A percentile compares a stretch with the other conserved stretches of the same genome.
Conservation (phyloP, 129 eudicot species). For the Sambucus nigra region DNA sequence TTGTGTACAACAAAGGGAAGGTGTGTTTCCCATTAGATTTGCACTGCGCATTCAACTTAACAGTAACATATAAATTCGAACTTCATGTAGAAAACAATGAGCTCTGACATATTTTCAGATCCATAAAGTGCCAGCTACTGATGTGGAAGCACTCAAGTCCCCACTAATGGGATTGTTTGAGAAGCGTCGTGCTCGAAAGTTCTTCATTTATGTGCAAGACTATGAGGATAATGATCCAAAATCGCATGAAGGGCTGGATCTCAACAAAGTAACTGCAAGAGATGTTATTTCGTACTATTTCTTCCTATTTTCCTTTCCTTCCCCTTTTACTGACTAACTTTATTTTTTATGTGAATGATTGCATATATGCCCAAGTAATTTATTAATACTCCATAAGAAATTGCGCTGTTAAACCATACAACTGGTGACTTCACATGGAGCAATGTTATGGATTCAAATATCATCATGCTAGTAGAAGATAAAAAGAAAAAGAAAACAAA, state of each 20-base stretch:
- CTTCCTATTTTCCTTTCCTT: conserved; percentile 18
- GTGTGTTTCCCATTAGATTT: conserved; percentile 17
- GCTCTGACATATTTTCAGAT: conserved; percentile 25
- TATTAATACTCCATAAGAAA: not conserved
- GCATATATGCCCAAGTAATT: not conserved
- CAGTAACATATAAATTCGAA: not conserved
- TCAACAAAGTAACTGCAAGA: conserved; percentile 54
- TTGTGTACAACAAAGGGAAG: conserved; percentile 65
- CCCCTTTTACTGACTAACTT: not conserved
- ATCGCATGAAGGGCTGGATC: conserved; percentile 60
- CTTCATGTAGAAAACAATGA: conserved; percentile 2
- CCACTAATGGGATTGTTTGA: conserved; percentile 67
- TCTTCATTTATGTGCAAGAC: conserved; percentile 58
- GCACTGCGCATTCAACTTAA: not conserved
- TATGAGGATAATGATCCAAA: conserved; percentile 52
- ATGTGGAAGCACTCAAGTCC: conserved; percentile 63
- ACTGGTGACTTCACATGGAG: too few species aligned
- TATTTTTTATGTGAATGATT: not conserved
- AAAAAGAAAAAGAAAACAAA: too few species aligned
- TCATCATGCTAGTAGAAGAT: too few species aligned
- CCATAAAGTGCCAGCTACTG: conserved; percentile 64
- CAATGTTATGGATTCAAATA: too few species aligned
- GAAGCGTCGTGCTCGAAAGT: conserved; percentile 57
- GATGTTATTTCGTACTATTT: conserved; percentile 50
- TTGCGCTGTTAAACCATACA: not conserved